Evolutionary conservation across 148 eudicot genomes (phyloP), one percentile per base, ranked within the genome.

Genomic region (Tetragonia tetragonoides): DNA sequence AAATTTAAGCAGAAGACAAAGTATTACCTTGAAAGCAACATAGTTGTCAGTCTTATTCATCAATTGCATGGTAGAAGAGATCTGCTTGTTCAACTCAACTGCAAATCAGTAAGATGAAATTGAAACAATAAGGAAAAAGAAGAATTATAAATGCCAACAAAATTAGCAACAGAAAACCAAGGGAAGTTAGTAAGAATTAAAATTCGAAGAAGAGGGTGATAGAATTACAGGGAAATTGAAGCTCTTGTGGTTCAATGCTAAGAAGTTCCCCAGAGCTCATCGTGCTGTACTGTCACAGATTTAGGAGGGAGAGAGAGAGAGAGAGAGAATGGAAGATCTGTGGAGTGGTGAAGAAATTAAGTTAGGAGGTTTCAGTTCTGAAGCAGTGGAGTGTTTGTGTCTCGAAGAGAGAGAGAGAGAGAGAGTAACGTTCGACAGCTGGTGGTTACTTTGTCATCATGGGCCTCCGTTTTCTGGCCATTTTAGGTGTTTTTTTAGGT

Each of bases 11-110:
- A 28, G 24, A 71, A 49, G 57, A 24, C 24, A 64, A 78, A 4
- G 14, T 6, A 68, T 72, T 51, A 88, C 91, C 91, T 88, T 88
- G 77, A 84, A 88, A 72, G 91, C 91, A 78, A 88, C 89, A 76
- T 84, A 77, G 18, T 75, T 78, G 72, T 86, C 83, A 23, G 86
- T 81, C 77, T 78, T 79, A 60, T 88, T 88, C 46, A 72, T 60
- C 75, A 88, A 73, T 75, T 84, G 84, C 72, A 88, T n/a, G 61
- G 80, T 76, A 57, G 87, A 86, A 38, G 77, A 75, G 77, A 86
- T 84, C 86, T 81, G 89, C 86, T 84, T 84, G 82, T 79, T 88
- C 80, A 88, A 77, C 73, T 86, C 86, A 74, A 88, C 91, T 88
- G 72, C 61, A 20, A 59, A 38, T 40, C 65, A 79, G 57, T 10